Evolutionary conservation across 345 rosid genomes (phyloP).

Genomic region (Geranium brycei): DNA sequence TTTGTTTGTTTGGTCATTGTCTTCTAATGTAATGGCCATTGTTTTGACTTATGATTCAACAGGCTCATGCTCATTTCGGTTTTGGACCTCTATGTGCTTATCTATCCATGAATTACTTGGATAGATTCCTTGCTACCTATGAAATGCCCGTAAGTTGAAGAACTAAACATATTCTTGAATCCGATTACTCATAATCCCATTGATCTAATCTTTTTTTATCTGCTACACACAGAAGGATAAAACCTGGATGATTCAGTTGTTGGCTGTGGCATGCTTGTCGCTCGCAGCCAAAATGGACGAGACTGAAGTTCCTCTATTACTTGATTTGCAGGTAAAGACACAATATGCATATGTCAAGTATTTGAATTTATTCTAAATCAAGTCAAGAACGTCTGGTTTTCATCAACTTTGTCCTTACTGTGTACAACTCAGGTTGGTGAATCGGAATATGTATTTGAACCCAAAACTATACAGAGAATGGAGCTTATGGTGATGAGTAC

Average conservation of each 20-base stretch:
- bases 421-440: constrained; percentile 28
- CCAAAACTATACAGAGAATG: constrained; percentile 57
- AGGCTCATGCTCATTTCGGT: constrained; percentile 50
- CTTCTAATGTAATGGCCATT: too few species aligned
- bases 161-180: not conserved
- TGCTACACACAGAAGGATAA: constrained; percentile 36
- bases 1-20: too few species aligned
- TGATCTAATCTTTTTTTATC: not conserved
- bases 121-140: constrained; percentile 57
- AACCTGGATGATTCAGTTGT: constrained; percentile 53
- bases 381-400: not conserved
- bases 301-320: constrained; percentile 42
- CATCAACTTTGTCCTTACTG: not conserved
- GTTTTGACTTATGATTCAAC: constrained; percentile 14
- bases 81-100: constrained; percentile 58
- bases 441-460: constrained; percentile 51
- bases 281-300: constrained; percentile 73
- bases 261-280: constrained; percentile 67
- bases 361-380: not conserved
- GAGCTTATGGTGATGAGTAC: constrained; percentile 61
- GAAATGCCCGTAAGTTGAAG: constrained; percentile 48
- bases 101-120: constrained; percentile 58
- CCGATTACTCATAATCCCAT: not conserved
- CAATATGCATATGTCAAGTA: too few species aligned
- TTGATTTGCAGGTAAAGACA: constrained; percentile 51